phyloP scores from a whole-genome alignment of 164 flowering plant genomes.

The Magnolia changhungtana region DNA sequence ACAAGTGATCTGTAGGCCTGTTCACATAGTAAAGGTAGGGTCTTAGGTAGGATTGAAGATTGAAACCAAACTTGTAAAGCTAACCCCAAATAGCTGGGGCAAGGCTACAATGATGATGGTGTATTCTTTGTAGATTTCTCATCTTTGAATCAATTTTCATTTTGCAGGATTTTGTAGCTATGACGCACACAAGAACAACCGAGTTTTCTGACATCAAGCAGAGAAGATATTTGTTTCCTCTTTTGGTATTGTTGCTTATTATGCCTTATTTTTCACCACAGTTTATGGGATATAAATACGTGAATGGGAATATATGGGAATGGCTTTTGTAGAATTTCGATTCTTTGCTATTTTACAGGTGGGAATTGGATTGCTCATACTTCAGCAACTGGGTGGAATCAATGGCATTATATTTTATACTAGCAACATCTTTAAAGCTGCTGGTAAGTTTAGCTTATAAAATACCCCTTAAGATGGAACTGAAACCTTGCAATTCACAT shows the following conservation, averaged over 20 bases:
- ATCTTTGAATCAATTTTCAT: conserved; percentile 8
- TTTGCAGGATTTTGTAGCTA: conserved; percentile 63
- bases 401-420: conserved; percentile 91
- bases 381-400: conserved; percentile 86
- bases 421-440: conserved; percentile 68
- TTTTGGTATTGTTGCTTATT: conserved; percentile 49
- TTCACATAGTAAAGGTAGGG: no score
- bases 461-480: no score
- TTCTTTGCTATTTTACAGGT: conserved; percentile 39
- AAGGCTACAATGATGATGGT: no score
- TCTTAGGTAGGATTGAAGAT: no score
- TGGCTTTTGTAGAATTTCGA: no score
- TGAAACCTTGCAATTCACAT: no score
- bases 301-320: not conserved
- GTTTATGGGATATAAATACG: not conserved
- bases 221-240: conserved; percentile 79
- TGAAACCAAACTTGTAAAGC: no score
- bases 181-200: conserved; percentile 50
- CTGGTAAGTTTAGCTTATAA: conserved; percentile 42
- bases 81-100: no score
- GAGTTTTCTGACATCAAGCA: conserved; percentile 67
- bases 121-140: not conserved
- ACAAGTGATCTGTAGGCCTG: no score
- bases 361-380: conserved; percentile 75
- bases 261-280: not conserved